phyloP scores from a whole-genome alignment of 331 rosid species.

The Malus hybrid region DNA sequence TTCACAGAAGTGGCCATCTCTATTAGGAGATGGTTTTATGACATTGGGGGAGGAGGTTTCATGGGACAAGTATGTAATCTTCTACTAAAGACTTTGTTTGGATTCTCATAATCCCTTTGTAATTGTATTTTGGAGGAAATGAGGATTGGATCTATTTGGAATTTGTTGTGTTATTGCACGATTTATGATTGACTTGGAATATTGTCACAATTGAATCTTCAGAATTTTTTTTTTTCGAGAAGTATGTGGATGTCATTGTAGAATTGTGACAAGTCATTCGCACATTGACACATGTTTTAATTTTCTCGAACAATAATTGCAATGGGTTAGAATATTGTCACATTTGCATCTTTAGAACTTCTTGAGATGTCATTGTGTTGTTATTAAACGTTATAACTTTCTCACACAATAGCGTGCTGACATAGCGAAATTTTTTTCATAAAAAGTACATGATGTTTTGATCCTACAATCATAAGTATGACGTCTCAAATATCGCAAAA shows the following conservation, averaged over 20 bases:
- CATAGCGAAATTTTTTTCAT: background rate
- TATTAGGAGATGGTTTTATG: too few species aligned
- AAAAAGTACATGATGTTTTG: background rate
- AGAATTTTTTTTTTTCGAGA: too few species aligned
- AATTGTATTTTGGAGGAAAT: constrained; percentile 18
- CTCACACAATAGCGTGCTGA: too few species aligned
- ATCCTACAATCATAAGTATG: background rate
- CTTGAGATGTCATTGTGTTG: background rate
- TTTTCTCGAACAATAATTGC: background rate
- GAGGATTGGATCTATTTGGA: constrained; percentile 18
- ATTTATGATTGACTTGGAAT: too few species aligned
- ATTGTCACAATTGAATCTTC: too few species aligned
- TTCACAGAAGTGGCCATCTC: too few species aligned
- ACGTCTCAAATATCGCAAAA: too few species aligned
- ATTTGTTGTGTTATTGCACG: background rate
- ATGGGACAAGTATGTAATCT: background rate
- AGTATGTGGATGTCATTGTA: background rate
- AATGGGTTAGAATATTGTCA: background rate
- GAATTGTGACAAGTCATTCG: background rate
- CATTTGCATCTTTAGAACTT: background rate
- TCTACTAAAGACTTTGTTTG: background rate
- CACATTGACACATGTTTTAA: background rate
- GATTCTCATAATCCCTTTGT: constrained; percentile 1
- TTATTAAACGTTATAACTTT: background rate
- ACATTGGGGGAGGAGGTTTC: too few species aligned